These are phyloP conservation scores for Albugo candida DNA, from an alignment of 352 stramenopile genomes.

Conservation along the genomic window DNA sequence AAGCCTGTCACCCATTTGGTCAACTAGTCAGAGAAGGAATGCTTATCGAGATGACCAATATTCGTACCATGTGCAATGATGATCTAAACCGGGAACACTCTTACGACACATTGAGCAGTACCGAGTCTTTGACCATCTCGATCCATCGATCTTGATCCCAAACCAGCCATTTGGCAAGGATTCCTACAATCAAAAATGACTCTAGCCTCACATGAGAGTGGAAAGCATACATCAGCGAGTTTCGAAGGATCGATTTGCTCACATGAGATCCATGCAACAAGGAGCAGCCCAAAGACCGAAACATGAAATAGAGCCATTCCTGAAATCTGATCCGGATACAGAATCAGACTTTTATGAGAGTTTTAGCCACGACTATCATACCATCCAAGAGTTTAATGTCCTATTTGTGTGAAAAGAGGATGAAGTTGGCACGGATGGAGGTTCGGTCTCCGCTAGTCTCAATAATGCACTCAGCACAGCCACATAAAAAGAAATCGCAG, in stretches of 20 bases:
- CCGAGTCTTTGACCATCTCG: conserved; percentile 58
- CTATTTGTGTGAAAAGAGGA: conserved; percentile 3
- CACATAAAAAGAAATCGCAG: conserved; percentile 38
- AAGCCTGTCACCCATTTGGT: conserved; percentile 18
- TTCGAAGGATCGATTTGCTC: conserved; percentile 42
- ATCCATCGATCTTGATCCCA: conserved; percentile 36
- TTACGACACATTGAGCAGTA: conserved; percentile 72
- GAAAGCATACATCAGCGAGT: conserved; percentile 12
- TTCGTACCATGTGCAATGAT: conserved; percentile 67
- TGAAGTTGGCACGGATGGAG: background rate
- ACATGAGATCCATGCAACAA: conserved; percentile 47
- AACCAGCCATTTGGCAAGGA: conserved; percentile 33
- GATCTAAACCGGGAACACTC: conserved; percentile 51
- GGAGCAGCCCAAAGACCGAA: conserved; percentile 21
- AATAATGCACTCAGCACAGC: conserved; percentile 13
- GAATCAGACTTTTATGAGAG: background rate
- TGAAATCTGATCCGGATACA: background rate
- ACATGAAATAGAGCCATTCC: conserved; percentile 9
- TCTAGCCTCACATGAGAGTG: background rate
- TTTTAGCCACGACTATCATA: background rate
- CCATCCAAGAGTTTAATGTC: background rate
- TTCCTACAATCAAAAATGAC: conserved; percentile 4
- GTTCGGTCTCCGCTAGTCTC: conserved; percentile 1
- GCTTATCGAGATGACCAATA: background rate
- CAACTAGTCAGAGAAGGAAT: background rate